Base-by-base conservation (phyloP, 2,329 filamentous ascomycete genomes). In the Paecilomyces niveus region DNA sequence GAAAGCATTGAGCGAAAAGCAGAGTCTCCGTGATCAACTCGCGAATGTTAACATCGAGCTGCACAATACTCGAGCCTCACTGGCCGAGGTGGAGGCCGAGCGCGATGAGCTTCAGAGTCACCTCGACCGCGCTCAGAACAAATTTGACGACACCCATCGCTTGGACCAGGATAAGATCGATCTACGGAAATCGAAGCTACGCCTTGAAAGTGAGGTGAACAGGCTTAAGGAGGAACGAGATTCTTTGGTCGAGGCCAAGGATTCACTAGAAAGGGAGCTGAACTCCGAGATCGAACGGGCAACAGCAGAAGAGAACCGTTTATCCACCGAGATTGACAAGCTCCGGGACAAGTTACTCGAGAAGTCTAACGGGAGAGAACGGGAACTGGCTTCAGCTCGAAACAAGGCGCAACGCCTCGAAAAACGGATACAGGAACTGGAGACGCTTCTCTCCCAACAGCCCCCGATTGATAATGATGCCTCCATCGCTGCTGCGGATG, bases 111-210 rank as follows among this genome's bases (percentile, higher is more conserved):
- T 89, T 21, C 82, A 87, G 58, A 81, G 75, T 32, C 84, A 88
- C 65, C 75, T 90, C 21, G 79, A 80, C 52, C 78, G 80, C 24
- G 69, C 78, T 61, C 78, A 83, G 45, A 80, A 82, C 57, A 83
- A 83, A 54, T 81, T 81, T 31, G 76, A 78, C 57, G 83, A 86
- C 59, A 83, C 81, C 0, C 81, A 84, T 64, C 82, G 81, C 11
- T 70, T 88, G 53, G 87, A 90, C 63, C 83, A 86, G 61, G 88
- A 90, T 67, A 85, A 87, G 62, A 75, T 88, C 53, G 86, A 90
- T 57, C 76, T 90, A 24, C 84, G 86, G 18, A 85, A 85, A 29
- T 76, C 83, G n/a, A 88, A 87, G 68, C 76, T 85, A 61, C 87
- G 85, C 66, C 79, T 89, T 18, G 88, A 90, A 62, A 81, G 78